These are phyloP conservation scores for Dimargaris verticillata DNA, from an alignment of 192 early-diverging fungal species.

Conservation along the genomic window DNA sequence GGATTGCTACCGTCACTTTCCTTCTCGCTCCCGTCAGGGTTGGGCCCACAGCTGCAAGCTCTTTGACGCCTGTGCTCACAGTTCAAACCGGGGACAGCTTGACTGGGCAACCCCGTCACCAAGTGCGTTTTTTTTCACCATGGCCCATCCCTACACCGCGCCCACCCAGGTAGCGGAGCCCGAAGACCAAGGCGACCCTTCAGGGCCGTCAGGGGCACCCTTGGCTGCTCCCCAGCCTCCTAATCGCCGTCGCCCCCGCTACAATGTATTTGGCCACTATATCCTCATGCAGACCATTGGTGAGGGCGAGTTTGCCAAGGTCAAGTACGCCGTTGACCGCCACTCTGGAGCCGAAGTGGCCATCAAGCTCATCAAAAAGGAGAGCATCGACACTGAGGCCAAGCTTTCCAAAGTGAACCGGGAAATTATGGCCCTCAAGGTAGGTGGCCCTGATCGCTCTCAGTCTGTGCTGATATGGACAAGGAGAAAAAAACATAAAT, in stretches of 20 bases:
- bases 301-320: conserved; percentile 96
- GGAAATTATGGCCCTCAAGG: conserved; percentile 86
- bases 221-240: neutral
- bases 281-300: conserved; percentile 87
- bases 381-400: conserved; percentile 65
- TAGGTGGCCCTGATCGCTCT: conserved; percentile 21
- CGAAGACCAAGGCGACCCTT: too few species aligned
- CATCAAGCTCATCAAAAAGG: conserved; percentile 90
- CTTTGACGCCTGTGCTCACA: too few species aligned
- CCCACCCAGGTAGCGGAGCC: too few species aligned
- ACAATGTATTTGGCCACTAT: conserved; percentile 77
- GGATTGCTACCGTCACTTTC: too few species aligned
- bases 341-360: conserved; percentile 68
- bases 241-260: conserved; percentile 2
- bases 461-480: too few species aligned
- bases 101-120: too few species aligned
- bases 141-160: too few species aligned
- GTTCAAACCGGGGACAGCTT: too few species aligned
- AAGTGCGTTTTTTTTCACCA: too few species aligned
- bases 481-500: too few species aligned
- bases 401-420: conserved; percentile 80
- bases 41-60: too few species aligned
- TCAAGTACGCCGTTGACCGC: conserved; percentile 81
- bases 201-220: neutral
- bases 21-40: too few species aligned